phyloP scores from a whole-genome alignment of 1,284 basidiomycete species.

The Sanguinoderma infundibulare region DNA sequence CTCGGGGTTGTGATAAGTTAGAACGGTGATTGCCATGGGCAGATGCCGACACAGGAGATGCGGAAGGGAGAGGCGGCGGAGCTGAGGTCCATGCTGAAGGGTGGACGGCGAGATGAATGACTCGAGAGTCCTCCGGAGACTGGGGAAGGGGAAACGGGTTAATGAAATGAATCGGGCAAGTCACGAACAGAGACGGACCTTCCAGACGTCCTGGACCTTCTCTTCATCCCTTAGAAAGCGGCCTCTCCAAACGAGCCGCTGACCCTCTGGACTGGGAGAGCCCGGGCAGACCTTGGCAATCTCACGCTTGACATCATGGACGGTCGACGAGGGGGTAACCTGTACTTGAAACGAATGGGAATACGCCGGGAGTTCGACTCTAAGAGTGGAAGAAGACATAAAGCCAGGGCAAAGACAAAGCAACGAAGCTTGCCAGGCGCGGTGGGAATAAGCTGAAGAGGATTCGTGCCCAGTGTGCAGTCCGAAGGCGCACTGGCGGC shows the following conservation, averaged over 20 bases:
- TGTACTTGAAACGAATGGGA: constrained; percentile 65
- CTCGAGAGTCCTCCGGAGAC: constrained; percentile 59
- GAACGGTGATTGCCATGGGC: not conserved
- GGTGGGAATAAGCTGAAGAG: constrained; percentile 7
- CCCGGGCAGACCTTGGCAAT: constrained; percentile 66
- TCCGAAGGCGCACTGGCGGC: constrained; percentile 2
- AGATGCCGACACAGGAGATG: constrained; percentile 5
- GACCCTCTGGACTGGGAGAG: constrained; percentile 67
- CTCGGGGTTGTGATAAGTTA: constrained; percentile 4
- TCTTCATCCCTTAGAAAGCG: constrained; percentile 69
- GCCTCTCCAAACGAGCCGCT: constrained; percentile 77
- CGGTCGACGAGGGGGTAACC: constrained; percentile 51
- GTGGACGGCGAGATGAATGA: constrained; percentile 76
- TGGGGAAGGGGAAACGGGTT: constrained; percentile 32
- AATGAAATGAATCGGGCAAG: constrained; percentile 12
- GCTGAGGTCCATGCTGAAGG: constrained; percentile 70
- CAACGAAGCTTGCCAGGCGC: constrained; percentile 18
- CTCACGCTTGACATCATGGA: constrained; percentile 69
- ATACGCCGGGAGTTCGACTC: constrained; percentile 76
- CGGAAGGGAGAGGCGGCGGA: constrained; percentile 40
- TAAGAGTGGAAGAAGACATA: constrained; percentile 54
- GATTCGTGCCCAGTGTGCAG: constrained; percentile 11
- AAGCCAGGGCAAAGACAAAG: constrained; percentile 13
- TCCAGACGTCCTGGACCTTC: constrained; percentile 69
- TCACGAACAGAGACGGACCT: constrained; percentile 45